Conservation (phyloP, 805 yeast genomes). For the Ogataea ramenticola region DNA sequence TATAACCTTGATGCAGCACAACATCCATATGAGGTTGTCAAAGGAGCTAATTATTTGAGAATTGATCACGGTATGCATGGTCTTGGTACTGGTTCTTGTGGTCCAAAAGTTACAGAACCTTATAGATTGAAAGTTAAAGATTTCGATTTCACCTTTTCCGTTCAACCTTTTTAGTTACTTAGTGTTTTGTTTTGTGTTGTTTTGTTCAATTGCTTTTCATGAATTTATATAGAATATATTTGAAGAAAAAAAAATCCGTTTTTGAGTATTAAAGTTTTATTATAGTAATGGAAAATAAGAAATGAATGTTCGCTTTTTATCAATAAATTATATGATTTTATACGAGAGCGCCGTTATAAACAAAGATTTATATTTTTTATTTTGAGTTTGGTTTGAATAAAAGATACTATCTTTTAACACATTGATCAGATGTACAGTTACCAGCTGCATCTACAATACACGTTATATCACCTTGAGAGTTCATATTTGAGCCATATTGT, state of each 20-base stretch:
- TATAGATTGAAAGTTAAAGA: constrained; percentile 7
- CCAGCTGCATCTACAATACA: constrained; percentile 48
- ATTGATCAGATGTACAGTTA: constrained; percentile 40
- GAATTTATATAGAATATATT: no score
- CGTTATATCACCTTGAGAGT: constrained; percentile 7
- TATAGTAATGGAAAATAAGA: no score
- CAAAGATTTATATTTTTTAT: no score
- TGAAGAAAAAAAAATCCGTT: no score
- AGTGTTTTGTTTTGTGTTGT: no score
- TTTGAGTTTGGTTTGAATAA: no score
- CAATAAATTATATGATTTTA: no score
- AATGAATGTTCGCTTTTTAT: no score
- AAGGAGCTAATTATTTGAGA: constrained; percentile 10
- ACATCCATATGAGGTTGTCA: constrained; percentile 13
- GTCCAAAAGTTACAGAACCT: constrained; percentile 9
- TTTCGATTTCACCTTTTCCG: neutral
- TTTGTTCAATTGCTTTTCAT: no score
- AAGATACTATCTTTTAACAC: constrained; percentile 20
- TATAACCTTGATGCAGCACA: constrained; percentile 11
- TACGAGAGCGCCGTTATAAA: no score
- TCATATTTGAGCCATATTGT: neutral
- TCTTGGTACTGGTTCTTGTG: constrained; percentile 16
- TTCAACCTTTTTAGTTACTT: neutral
- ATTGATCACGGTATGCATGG: constrained; percentile 16
- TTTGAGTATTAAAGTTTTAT: no score